Evolutionary conservation across 768 basidiomycete genomes (phyloP).

Genomic region (Leccinellum luteum): DNA sequence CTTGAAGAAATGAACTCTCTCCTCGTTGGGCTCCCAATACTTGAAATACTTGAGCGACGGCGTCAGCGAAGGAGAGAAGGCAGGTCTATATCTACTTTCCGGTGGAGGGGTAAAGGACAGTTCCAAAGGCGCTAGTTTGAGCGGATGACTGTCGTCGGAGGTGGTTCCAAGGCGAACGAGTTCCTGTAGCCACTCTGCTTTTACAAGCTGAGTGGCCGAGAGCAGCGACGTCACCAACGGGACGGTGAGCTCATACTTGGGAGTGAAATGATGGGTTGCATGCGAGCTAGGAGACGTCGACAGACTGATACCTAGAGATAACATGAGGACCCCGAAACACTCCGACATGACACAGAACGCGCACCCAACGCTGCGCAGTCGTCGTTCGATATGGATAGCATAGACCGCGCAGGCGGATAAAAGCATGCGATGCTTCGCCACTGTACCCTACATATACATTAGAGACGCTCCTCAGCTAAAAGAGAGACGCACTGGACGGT

Average conservation of each 20-base stretch:
- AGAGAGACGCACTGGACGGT: slow-evolving; percentile 42
- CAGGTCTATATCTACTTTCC: slow-evolving; percentile 56
- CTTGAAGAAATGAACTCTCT: slow-evolving; percentile 52
- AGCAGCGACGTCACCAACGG: slow-evolving; percentile 58
- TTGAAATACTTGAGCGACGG: slow-evolving; percentile 47
- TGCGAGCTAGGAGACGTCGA: slow-evolving; percentile 42
- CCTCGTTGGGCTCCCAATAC: slow-evolving; percentile 69
- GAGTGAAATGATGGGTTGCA: slow-evolving; percentile 64
- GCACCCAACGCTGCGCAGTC: slow-evolving; percentile 55
- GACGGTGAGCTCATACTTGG: slow-evolving; percentile 48
- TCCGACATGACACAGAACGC: slow-evolving; percentile 16
- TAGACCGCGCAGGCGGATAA: slow-evolving; percentile 35
- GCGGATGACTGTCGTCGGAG: slow-evolving; percentile 32
- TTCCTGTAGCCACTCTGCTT: slow-evolving; percentile 64
- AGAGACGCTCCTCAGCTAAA: background rate
- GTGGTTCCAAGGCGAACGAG: slow-evolving; percentile 50
- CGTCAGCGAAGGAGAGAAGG: slow-evolving; percentile 50
- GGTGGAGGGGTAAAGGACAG: slow-evolving; percentile 48
- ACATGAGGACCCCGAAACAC: background rate
- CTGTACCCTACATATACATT: slow-evolving; percentile 36
- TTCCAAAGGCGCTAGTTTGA: slow-evolving; percentile 44
- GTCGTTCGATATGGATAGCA: slow-evolving; percentile 37
- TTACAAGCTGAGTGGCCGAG: slow-evolving; percentile 57
- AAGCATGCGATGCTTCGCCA: slow-evolving; percentile 56
- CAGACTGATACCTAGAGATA: slow-evolving; percentile 48